Conservation (phyloP, 306 rosid genomes). For the Corylus avellana region DNA sequence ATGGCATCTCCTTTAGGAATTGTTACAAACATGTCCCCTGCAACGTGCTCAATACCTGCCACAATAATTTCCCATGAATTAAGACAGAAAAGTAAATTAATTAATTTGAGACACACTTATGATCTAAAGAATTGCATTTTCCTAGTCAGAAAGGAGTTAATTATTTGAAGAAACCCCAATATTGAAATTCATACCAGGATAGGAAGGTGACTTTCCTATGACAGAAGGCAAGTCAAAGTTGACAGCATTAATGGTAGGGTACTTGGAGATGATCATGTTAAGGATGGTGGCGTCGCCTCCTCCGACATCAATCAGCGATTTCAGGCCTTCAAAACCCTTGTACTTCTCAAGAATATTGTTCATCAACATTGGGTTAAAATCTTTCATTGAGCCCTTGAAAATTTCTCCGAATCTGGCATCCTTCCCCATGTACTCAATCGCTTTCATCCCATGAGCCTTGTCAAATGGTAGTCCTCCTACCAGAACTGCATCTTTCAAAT, state of each 20-base stretch:
- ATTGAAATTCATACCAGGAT: slow-evolving; percentile 14
- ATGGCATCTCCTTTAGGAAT: slow-evolving; percentile 35
- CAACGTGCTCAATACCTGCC: slow-evolving; percentile 28
- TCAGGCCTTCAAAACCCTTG: slow-evolving; percentile 29
- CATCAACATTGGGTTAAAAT: slow-evolving; percentile 13
- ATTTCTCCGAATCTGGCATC: slow-evolving; percentile 20
- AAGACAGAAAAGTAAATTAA: not conserved
- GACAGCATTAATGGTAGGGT: slow-evolving; percentile 32
- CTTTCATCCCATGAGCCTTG: slow-evolving; percentile 17
- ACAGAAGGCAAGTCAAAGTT: slow-evolving; percentile 36
- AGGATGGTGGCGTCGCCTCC: slow-evolving; percentile 27
- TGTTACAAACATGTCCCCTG: slow-evolving; percentile 26
- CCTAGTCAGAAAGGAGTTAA: not conserved
- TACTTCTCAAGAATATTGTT: slow-evolving; percentile 13
- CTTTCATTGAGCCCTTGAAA: slow-evolving; percentile 24
- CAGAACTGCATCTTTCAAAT: slow-evolving; percentile 31
- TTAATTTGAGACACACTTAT: not conserved
- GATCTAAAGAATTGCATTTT: not conserved
- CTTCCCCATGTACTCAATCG: slow-evolving; percentile 12
- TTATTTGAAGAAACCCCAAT: not conserved
- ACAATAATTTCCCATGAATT: not conserved
- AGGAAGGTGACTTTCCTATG: slow-evolving; percentile 13
- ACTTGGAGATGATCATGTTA: slow-evolving; percentile 29
- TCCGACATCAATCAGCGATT: slow-evolving; percentile 26
- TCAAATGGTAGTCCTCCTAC: slow-evolving; percentile 30